Base-by-base conservation (phyloP, 176 grass and related monocot species). In the Dactylis glomerata region DNA sequence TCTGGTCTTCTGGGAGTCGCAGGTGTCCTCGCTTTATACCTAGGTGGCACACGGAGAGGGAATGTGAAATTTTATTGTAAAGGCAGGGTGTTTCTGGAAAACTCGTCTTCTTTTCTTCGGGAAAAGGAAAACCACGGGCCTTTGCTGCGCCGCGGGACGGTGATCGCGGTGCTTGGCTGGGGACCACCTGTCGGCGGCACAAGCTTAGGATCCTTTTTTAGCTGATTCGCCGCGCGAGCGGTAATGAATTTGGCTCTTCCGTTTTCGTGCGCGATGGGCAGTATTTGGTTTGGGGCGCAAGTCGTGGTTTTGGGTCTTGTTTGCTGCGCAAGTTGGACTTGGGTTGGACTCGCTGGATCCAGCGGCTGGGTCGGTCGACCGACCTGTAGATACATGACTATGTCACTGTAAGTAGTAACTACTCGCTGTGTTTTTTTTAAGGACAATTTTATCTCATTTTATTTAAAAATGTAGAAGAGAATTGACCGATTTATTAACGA, bases 11-110 rank as follows among this genome's bases (percentile, higher is more conserved):
- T 6, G 61, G 24, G 59, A 17, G 83, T 31, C 73, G 51, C 42
- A 75, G 32, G 46, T 67, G 80, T 24, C 7, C 42, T 73, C 8
- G 16, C 23, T 92, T 76, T 92, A 92, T 92, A 92, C 8, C 31
- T 22, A 44, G 68, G 38, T 70, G 63, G 37, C 56, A 6, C n/a
- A 3, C 2, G 28, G 45, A 50, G 10, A 5, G 41, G 0, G 26
- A 1, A 0, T 5, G 24, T 31, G 9, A n/a, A n/a, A 54, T 42
- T 64, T 22, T 3, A 5, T 12, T 9, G 3, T 0, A 4, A n/a
- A 22, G 1, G 11, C 46, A 2, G 68, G 76, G 11, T 20, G 3
- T 28, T 1, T 14, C 8, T 15, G 77, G 0, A 68, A 85, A 57
- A 3, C 1, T 0, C 26, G 0, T 3, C 26, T 1, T 14, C 24